Evolutionary conservation across 768 basidiomycete genomes (phyloP).

Genomic region (Lentinula aciculospora): DNA sequence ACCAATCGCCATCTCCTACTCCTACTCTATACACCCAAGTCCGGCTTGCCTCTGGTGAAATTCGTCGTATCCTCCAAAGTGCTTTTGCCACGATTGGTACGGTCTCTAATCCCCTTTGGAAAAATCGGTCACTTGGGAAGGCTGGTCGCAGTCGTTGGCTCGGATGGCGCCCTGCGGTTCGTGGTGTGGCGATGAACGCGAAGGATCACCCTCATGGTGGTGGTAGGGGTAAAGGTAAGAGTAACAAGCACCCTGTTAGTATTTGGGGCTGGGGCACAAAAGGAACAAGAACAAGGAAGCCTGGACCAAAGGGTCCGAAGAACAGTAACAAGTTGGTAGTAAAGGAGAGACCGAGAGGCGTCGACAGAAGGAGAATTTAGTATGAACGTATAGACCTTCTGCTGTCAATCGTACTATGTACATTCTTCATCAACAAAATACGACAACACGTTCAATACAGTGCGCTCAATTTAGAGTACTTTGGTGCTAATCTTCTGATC

Average conservation of each 20-base stretch:
- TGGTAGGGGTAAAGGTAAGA: slow-evolving; percentile 97
- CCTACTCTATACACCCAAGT: slow-evolving; percentile 60
- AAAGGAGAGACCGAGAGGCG: slow-evolving; percentile 75
- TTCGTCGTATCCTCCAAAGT: slow-evolving; percentile 74
- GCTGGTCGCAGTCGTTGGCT: slow-evolving; percentile 88
- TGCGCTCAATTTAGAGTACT: not conserved
- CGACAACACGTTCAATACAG: not conserved
- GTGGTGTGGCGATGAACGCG: slow-evolving; percentile 98
- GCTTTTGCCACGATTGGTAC: slow-evolving; percentile 88
- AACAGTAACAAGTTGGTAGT: slow-evolving; percentile 88
- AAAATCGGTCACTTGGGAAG: slow-evolving; percentile 80
- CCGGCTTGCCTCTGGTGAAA: slow-evolving; percentile 87
- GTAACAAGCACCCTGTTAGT: slow-evolving; percentile 89
- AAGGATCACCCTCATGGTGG: slow-evolving; percentile 95
- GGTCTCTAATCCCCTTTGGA: slow-evolving; percentile 90
- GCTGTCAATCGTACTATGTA: too few species aligned
- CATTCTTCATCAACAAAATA: too few species aligned
- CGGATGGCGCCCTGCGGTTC: slow-evolving; percentile 76
- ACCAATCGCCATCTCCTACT: slow-evolving; percentile 22
- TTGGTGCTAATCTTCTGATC: not conserved
- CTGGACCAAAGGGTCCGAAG: slow-evolving; percentile 87
- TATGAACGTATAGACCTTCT: too few species aligned
- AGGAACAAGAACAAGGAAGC: slow-evolving; percentile 89
- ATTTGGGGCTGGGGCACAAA: slow-evolving; percentile 92
- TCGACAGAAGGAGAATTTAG: slow-evolving; percentile 3